Evolutionary conservation across 169 alveolate species (phyloP), one percentile per base, ranked within the genome.

Genomic region (Eimeria brunetti): DNA sequence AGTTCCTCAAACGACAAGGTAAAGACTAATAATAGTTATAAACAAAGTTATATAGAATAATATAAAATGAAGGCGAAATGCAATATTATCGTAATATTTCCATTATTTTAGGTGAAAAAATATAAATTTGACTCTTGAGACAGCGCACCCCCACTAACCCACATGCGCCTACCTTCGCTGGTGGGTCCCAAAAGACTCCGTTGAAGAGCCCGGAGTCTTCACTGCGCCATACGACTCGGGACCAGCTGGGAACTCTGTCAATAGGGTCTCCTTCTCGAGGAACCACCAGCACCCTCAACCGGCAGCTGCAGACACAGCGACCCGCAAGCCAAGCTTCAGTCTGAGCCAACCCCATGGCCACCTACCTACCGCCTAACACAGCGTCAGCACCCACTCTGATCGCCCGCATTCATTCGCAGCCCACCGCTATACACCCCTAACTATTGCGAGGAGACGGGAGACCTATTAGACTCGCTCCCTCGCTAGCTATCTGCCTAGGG

Each of bases 231-330:
- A 98, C 96, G 78, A 97, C 97, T 44, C 95, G 97, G 22, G 98
- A 95, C 99, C 99, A 98, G 24, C 98, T 98, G 64, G 99, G 99
- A 64, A 98, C 98, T 83, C 98, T 96, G 95, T 97, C 98, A 64
- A 97, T 97, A 84, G 97, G 92, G 80, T 97, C 96, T 67, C 98
- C 98, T 90, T 97, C 97, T 69, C 73, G 95, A 27, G 95, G 76
- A 46, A 89, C 95, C 33, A 89, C 78, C 62, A 56, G 36, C 56
- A 89, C 95, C 33, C 95, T 76, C 89, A 89, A 46, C 46, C 95
- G 95, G 67, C 89, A 89, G 86, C 95, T 89, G 95, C 73, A 24
- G 51, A 71, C 81, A 71, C 51, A 24, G n/a, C 53, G 53, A 8
- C 51, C 53, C 64, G 22, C 58, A 44, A 49, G 20, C 76, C 53